Conservation (phyloP, 441 rosid genomes). For the California macrophylla region DNA sequence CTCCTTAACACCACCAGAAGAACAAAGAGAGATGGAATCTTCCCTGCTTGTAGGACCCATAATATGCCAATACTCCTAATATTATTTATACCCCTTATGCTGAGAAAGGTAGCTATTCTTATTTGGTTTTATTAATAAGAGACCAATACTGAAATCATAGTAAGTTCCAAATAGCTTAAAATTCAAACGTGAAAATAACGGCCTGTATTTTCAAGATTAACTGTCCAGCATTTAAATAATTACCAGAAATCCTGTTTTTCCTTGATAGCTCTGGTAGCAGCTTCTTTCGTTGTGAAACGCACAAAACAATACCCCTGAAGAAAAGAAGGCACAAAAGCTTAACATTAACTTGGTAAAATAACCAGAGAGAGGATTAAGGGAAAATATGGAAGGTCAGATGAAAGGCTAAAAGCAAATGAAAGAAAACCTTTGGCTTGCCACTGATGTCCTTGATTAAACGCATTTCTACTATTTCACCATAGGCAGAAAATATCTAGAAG, state of each 20-base stretch:
- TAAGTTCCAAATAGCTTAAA: neutral
- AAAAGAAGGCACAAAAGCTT: neutral
- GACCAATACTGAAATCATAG: neutral
- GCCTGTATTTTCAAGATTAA: neutral
- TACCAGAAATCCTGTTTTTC: slow-evolving; percentile 11
- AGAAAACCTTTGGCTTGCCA: slow-evolving; percentile 10
- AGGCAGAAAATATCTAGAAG: slow-evolving; percentile 2
- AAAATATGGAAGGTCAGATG: neutral
- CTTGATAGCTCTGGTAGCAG: slow-evolving; percentile 11
- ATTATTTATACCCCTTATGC: no score
- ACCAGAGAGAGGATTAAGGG: neutral
- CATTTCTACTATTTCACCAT: slow-evolving; percentile 6
- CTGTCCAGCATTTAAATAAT: neutral
- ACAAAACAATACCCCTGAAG: slow-evolving; percentile 14
- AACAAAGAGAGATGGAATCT: no score
- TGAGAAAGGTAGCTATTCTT: no score
- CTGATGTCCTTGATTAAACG: slow-evolving; percentile 9
- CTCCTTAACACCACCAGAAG: no score
- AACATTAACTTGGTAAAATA: neutral
- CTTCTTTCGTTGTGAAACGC: slow-evolving; percentile 11
- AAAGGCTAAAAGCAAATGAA: neutral
- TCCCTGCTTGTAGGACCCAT: no score
- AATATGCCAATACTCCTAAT: no score
- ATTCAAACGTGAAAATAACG: neutral
- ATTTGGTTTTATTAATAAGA: neutral